Conservation (phyloP, 805 yeast genomes). For the Komagataella populi region DNA sequence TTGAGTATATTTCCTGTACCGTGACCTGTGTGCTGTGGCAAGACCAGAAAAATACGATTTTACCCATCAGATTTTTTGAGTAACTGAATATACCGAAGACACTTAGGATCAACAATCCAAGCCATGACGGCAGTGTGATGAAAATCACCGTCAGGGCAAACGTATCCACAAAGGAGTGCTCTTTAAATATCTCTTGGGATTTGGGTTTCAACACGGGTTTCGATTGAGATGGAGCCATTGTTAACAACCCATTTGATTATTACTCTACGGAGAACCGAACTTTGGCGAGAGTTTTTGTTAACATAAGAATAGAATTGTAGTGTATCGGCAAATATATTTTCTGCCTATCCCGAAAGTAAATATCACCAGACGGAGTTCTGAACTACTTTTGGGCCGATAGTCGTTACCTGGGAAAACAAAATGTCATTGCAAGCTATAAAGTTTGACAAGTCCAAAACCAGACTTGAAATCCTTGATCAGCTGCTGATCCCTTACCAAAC, state of each 20-base stretch:
- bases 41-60: conserved; percentile 4
- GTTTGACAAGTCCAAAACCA: conserved; percentile 32
- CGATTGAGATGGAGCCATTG: neutral
- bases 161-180: conserved; percentile 18
- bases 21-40: neutral
- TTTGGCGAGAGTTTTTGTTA: neutral
- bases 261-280: neutral
- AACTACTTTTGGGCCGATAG: neutral
- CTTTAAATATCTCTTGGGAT: conserved; percentile 6
- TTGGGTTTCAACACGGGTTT: neutral
- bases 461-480: conserved; percentile 66
- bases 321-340: neutral
- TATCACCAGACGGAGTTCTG: neutral
- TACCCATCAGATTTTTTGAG: conserved; percentile 4
- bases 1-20: neutral
- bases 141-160: conserved; percentile 17
- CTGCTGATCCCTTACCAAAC: conserved; percentile 70
- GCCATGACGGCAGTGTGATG: conserved; percentile 14
- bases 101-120: conserved; percentile 3
- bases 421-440: conserved; percentile 52
- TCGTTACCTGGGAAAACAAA: neutral
- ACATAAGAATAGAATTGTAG: neutral
- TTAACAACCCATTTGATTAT: neutral
- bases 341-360: too few relatives aligned
- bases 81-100: conserved; percentile 4